Conservation (phyloP, 2,329 filamentous ascomycete species). For the Lecanoromycetidae sp. region DNA sequence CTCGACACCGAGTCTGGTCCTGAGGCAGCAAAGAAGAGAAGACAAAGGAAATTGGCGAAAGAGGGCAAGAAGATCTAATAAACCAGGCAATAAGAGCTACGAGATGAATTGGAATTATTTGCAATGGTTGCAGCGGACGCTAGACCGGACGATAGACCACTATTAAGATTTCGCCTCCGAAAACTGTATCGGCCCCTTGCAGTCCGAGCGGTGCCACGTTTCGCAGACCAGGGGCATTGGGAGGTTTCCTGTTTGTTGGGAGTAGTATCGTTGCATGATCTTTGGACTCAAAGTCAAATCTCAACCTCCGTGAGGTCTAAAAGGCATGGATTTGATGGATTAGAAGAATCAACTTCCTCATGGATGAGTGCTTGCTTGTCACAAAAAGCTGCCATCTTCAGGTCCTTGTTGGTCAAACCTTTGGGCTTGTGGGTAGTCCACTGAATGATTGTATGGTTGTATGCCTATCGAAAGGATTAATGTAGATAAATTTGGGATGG, state of each 20-base stretch:
- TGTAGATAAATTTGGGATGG: neutral
- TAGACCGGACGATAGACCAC: no score
- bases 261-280: no score
- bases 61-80: slow-evolving; percentile 58
- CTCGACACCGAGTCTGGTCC: slow-evolving; percentile 88
- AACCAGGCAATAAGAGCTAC: slow-evolving; percentile 17
- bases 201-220: no score
- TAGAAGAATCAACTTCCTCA: slow-evolving; percentile 36
- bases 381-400: slow-evolving; percentile 50
- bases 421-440: slow-evolving; percentile 61
- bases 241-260: no score
- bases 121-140: no score
- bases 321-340: neutral
- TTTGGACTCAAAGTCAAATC: neutral
- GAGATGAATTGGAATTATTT: slow-evolving; percentile 8
- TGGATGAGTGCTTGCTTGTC: slow-evolving; percentile 47
- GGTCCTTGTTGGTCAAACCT: slow-evolving; percentile 53
- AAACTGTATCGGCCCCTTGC: no score
- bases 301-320: neutral
- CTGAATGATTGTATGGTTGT: slow-evolving; percentile 56
- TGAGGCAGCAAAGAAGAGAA: slow-evolving; percentile 71
- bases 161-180: neutral
- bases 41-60: slow-evolving; percentile 63
- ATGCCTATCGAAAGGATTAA: slow-evolving; percentile 38
- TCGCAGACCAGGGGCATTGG: no score